Evolutionary conservation across 805 yeast genomes (phyloP).

Genomic region (Kodamaea hsintzibuensis): DNA sequence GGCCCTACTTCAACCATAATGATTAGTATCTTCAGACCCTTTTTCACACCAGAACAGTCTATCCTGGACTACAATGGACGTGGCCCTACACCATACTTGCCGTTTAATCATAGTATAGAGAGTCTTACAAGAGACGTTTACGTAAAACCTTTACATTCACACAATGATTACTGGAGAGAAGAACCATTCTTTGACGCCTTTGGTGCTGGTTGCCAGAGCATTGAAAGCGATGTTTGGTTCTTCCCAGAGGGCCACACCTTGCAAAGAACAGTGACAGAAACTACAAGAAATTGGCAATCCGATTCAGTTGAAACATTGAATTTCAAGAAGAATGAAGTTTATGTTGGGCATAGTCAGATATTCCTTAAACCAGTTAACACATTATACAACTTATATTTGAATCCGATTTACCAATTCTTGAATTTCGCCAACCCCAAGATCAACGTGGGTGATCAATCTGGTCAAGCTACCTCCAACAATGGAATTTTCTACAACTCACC

Average conservation of each 20-base stretch:
- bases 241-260: slow-evolving; percentile 34
- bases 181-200: slow-evolving; percentile 61
- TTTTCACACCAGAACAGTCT: background rate
- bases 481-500: slow-evolving; percentile 46
- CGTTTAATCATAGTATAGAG: slow-evolving; percentile 25
- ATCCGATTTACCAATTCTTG: slow-evolving; percentile 51
- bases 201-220: slow-evolving; percentile 52
- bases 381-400: slow-evolving; percentile 50
- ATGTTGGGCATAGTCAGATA: slow-evolving; percentile 62
- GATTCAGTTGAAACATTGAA: slow-evolving; percentile 17
- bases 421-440: slow-evolving; percentile 45
- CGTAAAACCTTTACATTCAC: slow-evolving; percentile 57
- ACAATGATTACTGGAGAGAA: slow-evolving; percentile 68
- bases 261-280: slow-evolving; percentile 26
- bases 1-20: slow-evolving; percentile 6
- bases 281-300: slow-evolving; percentile 19
- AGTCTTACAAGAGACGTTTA: slow-evolving; percentile 37
- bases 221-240: slow-evolving; percentile 70
- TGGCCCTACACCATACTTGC: slow-evolving; percentile 19
- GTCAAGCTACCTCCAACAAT: slow-evolving; percentile 19
- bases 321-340: slow-evolving; percentile 42
- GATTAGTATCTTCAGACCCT: slow-evolving; percentile 19
- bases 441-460: slow-evolving; percentile 9
- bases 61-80: slow-evolving; percentile 12
- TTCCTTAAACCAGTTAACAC: slow-evolving; percentile 49